Evolutionary conservation across 2,329 filamentous ascomycete genomes (phyloP).

Genomic region (Beauveria rudraprayagi): DNA sequence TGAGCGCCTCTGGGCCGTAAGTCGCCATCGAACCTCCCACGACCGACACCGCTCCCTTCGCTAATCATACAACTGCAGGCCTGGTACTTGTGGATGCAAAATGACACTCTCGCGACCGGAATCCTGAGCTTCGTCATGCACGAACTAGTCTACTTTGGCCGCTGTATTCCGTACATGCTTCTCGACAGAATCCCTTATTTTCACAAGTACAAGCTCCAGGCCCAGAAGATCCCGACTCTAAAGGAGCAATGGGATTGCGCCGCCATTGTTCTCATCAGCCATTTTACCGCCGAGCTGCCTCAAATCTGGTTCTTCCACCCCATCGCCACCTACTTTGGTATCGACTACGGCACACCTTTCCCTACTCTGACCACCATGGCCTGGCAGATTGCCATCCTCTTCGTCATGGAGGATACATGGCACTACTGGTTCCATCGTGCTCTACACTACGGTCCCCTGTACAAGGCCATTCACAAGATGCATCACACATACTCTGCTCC

Average conservation of each 20-base stretch:
- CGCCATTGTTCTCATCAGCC: constrained; percentile 81
- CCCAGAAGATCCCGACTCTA: constrained; percentile 79
- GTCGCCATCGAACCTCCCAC: constrained; percentile 24
- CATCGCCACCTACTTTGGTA: constrained; percentile 84
- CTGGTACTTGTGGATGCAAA: constrained; percentile 98
- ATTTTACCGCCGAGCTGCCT: constrained; percentile 96
- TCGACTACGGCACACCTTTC: constrained; percentile 84
- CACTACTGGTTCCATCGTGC: constrained; percentile 95
- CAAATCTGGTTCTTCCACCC: constrained; percentile 99
- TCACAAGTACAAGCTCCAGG: constrained; percentile 91
- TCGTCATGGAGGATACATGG: constrained; percentile 93
- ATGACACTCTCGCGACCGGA: constrained; percentile 90
- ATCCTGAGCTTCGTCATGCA: constrained; percentile 98
- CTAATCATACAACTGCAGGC: constrained; percentile 36
- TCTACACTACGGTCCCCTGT: constrained; percentile 90
- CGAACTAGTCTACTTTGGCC: constrained; percentile 89
- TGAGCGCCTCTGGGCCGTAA: constrained; percentile 81
- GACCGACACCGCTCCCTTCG: neutral
- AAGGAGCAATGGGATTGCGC: constrained; percentile 95
- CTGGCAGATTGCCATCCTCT: constrained; percentile 87
- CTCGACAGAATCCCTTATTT: constrained; percentile 83
- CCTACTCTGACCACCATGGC: constrained; percentile 78
- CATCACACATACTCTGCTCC: constrained; percentile 98
- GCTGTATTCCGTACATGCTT: constrained; percentile 83
- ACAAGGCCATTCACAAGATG: constrained; percentile 97